Base-by-base conservation (phyloP, 1,284 basidiomycete species). In the Moesziomyces globuligerus region DNA sequence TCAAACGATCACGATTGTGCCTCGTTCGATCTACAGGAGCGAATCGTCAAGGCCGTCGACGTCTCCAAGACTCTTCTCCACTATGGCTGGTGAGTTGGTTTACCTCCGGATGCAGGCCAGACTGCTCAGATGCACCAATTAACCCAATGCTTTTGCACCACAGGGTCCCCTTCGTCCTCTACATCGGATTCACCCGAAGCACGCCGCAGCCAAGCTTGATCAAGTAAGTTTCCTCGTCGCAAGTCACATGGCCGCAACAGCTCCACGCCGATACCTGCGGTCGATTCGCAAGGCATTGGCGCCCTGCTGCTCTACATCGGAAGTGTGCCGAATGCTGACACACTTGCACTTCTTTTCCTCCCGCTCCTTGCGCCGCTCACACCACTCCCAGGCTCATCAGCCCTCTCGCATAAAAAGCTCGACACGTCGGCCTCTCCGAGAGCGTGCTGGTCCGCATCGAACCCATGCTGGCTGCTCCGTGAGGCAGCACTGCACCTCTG, bases 161-260 rank as follows among this genome's bases (percentile, higher is more conserved):
- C 52, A 78, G 79, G 79, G 76, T 81, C 15, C 79, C 79, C 29
- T 81, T 81, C 48, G 76, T 81, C 28, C 74, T 81, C 38, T 81
- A 78, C 56, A 70, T 81, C 49, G 79, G 79, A 24, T 81, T 75
- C 71, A 76, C 77, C 49, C 68, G 72, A 48, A 78, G 76, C 65
- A 70, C 72, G 39, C 73, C 75, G 20, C 78, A 72, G 52, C 79
- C 79, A 18, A 81, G 75, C 67, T 52, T 81, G 59, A 75, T 81
- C 73, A 77, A 77, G 79, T 81, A 47, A 56, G 79, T 66, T n/a
- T 13, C 32, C 32, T 13, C 32, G n/a, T n/a, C n/a, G n/a, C n/a
- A n/a, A n/a, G n/a, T 34, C 32, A 34, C 5, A 34, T 13, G 6
- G 32, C 32, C 13, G 15, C 32, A 17, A n/a, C n/a, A n/a, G n/a